Base-by-base conservation (phyloP, 2,329 filamentous ascomycete genomes). In the Aspergillus udagawae region DNA sequence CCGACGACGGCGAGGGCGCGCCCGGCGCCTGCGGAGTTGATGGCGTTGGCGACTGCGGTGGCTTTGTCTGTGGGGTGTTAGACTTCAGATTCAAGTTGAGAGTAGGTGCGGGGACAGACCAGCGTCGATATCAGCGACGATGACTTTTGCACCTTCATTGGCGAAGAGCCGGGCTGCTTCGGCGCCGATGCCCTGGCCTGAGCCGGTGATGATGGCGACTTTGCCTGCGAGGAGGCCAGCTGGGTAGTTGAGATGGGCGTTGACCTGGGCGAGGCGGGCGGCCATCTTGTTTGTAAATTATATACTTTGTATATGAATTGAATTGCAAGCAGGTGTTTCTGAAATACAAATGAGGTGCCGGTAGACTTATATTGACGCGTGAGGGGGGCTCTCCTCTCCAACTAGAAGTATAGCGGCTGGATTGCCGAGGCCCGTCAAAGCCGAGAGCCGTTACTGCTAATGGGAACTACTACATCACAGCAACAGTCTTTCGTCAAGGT, bases 121-220 rank as follows among this genome's bases (percentile, higher is more conserved):
- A 38, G 75, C 83, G 74, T 96, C 92, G 59, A 96, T 91, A 75
- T 96, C 92, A 25, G 90, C 87, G 49, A 96, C 80, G 10, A 96
- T 80, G 0, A 96, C 91, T 71, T 88, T 91, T 17, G 91, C 91
- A 25, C 92, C 92, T 75, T 96, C 91, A 59, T 92, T 93, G 12
- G 90, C 91, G 68, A 96, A 95, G 3, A 95, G 77, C 9, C 86
- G 82, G 7, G 91, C 91, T 32, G 88, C 82, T 76, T 96, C 92
- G 28, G 91, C 92, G 25, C 91, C 92, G 71, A 96, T 96, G 58
- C 92, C 92, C 73, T 95, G 91, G 8, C 90, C 91, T 20, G 87
- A 86, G 48, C 91, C 91, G 2, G 92, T 96, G 72, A 96, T 88
- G 73, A 96, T 95, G 68, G 91, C 91, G 17, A 89, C 85, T 72